Evolutionary conservation across 139 green algal genomes (phyloP).

Genomic region (Pleodorina starrii): DNA sequence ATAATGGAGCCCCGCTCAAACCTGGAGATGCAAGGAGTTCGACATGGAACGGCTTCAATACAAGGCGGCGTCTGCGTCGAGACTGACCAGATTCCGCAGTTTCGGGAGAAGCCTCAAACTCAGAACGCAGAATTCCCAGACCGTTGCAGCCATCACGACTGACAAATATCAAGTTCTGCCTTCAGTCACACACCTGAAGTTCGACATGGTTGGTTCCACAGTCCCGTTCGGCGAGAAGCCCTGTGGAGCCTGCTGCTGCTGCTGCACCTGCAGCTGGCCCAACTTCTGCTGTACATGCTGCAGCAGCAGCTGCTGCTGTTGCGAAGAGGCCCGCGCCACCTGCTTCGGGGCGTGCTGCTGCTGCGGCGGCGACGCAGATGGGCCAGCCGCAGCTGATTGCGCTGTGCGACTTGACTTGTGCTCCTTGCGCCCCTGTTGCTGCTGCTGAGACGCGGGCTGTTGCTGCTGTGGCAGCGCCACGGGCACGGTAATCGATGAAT

Average conservation of each 20-base stretch:
- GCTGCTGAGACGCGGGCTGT: no score
- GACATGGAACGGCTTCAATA: no score
- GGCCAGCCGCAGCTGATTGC: not conserved
- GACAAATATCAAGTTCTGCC: no score
- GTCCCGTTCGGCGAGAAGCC: not conserved
- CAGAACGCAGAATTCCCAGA: no score
- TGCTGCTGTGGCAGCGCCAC: no score
- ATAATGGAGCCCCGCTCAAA: slow-evolving; percentile 15
- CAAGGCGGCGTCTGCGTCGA: no score
- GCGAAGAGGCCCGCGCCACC: not conserved
- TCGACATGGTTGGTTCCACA: not conserved
- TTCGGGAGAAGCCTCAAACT: no score
- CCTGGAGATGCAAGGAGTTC: no score
- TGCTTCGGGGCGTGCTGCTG: not conserved
- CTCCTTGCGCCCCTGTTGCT: slow-evolving; percentile 4
- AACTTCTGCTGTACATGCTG: not conserved
- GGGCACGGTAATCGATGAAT: not conserved
- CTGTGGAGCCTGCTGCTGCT: not conserved
- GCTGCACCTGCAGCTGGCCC: not conserved
- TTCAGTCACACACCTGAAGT: slow-evolving; percentile 18
- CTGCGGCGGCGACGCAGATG: not conserved
- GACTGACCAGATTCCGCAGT: no score
- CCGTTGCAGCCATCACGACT: no score
- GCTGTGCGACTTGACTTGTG: not conserved
- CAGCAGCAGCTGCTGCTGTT: not conserved